Conservation (phyloP, 192 early-diverging fungal genomes). For the Gonapodya prolifera region DNA sequence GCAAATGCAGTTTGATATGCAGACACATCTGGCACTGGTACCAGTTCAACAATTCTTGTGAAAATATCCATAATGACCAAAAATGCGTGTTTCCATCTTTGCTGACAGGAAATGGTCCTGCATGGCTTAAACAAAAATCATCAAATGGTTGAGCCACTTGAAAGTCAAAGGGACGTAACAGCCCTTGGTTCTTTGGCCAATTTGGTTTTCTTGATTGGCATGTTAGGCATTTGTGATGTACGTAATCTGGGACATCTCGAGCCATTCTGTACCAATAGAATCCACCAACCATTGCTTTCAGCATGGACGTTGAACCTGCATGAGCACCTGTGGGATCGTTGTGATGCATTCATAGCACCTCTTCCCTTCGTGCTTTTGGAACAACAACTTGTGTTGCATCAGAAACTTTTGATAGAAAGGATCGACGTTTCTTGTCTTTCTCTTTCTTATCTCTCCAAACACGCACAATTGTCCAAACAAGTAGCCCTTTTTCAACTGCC, state of each 20-base stretch:
- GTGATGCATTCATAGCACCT: background rate
- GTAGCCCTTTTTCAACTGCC: background rate
- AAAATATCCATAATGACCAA: too few species aligned
- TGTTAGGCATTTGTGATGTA: background rate
- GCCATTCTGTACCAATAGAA: background rate
- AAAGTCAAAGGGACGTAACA: background rate
- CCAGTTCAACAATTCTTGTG: too few species aligned
- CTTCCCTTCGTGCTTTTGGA: background rate
- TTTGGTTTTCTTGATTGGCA: background rate
- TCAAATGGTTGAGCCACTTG: too few species aligned
- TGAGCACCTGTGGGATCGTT: background rate
- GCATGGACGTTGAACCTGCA: background rate
- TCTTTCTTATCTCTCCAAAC: background rate
- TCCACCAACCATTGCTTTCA: background rate
- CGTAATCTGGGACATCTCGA: background rate
- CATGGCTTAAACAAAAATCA: too few species aligned
- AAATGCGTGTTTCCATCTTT: too few species aligned
- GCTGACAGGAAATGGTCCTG: too few species aligned
- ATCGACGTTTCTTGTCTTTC: background rate
- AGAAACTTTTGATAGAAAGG: background rate
- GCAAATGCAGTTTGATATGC: too few species aligned
- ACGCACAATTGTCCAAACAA: background rate
- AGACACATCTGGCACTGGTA: too few species aligned
- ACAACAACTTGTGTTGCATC: background rate
- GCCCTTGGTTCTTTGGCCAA: background rate